A percentile compares a stretch with the other conserved stretches of the same genome.
Conservation (phyloP, 768 basidiomycete genomes). For the Saitozyma sp. region DNA sequence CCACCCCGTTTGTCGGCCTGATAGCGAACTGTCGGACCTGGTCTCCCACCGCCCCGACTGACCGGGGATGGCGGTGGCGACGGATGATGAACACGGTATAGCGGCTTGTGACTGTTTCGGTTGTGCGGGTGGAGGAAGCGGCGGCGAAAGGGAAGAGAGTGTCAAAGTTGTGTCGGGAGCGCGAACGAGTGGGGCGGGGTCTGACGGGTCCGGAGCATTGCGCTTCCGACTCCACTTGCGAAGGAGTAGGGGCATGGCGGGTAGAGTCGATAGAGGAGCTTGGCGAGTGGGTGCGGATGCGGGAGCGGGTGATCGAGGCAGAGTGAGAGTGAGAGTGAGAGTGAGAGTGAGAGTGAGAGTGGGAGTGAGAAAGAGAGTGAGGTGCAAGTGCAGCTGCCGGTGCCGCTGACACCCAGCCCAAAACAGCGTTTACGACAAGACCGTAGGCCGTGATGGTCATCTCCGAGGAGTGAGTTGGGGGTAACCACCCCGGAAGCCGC, state of each 20-base stretch:
- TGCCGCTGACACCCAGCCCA: conserved; percentile 13
- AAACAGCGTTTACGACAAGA: conserved; percentile 16
- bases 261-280: too few species aligned
- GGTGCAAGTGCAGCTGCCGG: conserved; percentile 14
- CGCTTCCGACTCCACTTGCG: too few species aligned
- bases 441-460: conserved; percentile 41
- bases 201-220: too few species aligned
- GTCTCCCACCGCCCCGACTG: too few species aligned
- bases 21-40: conserved; percentile 31
- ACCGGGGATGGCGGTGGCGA: too few species aligned
- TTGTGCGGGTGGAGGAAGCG: conserved; percentile 2
- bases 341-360: background rate
- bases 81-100: background rate
- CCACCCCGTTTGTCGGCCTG: conserved; percentile 25
- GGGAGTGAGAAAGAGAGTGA: background rate
- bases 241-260: too few species aligned
- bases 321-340: too few species aligned
- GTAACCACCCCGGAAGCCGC: conserved; percentile 87
- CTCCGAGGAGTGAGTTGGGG: conserved; percentile 50
- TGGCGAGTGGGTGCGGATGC: too few species aligned
- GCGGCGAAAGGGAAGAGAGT: background rate
- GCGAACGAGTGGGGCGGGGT: too few species aligned
- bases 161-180: too few species aligned
- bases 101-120: background rate
- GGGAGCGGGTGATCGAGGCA: too few species aligned